Evolutionary conservation across 768 basidiomycete genomes (phyloP), one percentile per base, ranked within the genome.

Genomic region (Xanthoconium stramineum): DNA sequence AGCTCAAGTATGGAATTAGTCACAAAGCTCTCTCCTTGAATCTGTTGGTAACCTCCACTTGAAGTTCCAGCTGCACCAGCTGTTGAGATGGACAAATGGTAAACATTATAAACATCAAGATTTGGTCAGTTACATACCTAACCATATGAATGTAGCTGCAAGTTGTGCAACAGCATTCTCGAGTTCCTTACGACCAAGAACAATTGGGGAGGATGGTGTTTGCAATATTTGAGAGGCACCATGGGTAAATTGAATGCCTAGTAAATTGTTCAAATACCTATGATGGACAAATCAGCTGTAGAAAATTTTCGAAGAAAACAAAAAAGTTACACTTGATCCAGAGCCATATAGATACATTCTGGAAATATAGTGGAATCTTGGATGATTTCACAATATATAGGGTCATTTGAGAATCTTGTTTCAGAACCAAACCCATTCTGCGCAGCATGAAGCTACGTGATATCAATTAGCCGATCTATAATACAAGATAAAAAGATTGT

Each of bases 221-320:
- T 3, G 14, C 20, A 15, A 14, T 1, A 32, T 19, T 12, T 50
- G n/a, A n/a, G 2, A 13, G 2, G 9, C 0, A 3, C 14, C 12
- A 47, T 8, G 40, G 46, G 13, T n/a, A 36, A 30, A 51, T 40
- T 17, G 1, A 12, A 51, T 49, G 0, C 30, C 45, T 30, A 61
- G 24, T 20, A 60, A 7, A 28, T 33, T 8, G 28, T 56, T 53
- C 11, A 50, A 12, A 48, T 53, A 59, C 17, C 55, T 53, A 3
- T 9, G 14, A 3, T 2, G 8, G 12, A 20, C 1, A 30, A 46
- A 32, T 29, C 10, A 39, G 17, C 9, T 39, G 17, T 17, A 39
- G 17, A 5, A n/a, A 17, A 17, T n/a, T n/a, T n/a, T n/a, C 17
- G n/a, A n/a, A 39, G 14, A n/a, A 39, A n/a, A 39, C n/a, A n/a